Base-by-base conservation (phyloP, 2,329 filamentous ascomycete genomes). In the Hymenoscyphus repandus region DNA sequence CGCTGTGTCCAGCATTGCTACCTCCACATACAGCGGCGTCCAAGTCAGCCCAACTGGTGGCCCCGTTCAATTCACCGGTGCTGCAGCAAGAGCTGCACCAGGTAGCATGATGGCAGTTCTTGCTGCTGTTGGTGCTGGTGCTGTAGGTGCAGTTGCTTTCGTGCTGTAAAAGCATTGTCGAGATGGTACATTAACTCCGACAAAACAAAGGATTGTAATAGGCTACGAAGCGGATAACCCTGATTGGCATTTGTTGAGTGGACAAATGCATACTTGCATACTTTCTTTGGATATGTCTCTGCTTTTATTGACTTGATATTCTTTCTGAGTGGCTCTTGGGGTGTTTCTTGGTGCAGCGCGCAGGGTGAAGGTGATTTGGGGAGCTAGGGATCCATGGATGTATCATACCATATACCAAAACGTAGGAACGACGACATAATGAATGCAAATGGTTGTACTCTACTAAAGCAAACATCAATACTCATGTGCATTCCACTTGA, bases 391-490 rank as follows among this genome's bases (percentile, higher is more conserved):
- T 33, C 22, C n/a, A 22, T 15, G n/a, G n/a, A n/a, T n/a, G n/a
- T 18, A 39, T 31, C 12, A 46, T 15, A 46, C 33, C 20, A 37
- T 37, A 46, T 13, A 34, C 18, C 32, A 44, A 46, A 46, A 38
- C 31, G 18, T 45, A 46, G 44, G 31, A 18, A 27, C 44, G 31
- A 46, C 34, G 44, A 39, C 44, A 27, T 46, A 37, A 46, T 46
- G 44, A 46, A 38, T 37, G 20, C 6, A 38, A 37, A 45, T 41
- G 32, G 48, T 32, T 46, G 48, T 41, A 50, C 47, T 37, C 18
- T 50, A 44, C 38, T 40, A 20, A 40, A 40, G 11, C 38, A 17
- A 15, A 40, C 38, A 3, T 40, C 18, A 18, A 40, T 20, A 15
- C 18, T 20, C 13, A 7, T 11, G 10, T 40, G 5, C 3, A 7